Conservation (phyloP, 192 early-diverging fungal species). For the Lobosporangium transversale region DNA sequence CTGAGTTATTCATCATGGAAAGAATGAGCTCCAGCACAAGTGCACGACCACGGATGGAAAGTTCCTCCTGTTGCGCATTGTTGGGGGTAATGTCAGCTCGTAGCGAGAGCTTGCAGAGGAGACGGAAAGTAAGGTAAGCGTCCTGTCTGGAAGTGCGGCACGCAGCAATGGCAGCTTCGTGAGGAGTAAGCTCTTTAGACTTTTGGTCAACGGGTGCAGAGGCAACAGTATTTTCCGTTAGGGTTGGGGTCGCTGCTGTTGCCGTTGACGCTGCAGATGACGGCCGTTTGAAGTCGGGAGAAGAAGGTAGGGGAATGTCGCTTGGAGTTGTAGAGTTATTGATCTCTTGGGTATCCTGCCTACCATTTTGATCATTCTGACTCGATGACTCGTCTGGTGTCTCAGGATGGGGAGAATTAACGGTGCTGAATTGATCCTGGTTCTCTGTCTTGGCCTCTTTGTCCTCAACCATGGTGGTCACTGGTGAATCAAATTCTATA, state of each 20-base stretch:
- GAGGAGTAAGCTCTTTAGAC: conserved; percentile 29
- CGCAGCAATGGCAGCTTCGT: conserved; percentile 18
- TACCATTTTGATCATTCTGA: neutral
- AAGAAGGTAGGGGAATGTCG: conserved; percentile 38
- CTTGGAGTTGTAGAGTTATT: conserved; percentile 5
- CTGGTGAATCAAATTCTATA: neutral
- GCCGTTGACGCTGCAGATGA: too few species aligned
- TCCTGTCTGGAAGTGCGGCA: conserved; percentile 54
- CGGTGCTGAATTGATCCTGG: neutral
- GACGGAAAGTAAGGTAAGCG: conserved; percentile 54
- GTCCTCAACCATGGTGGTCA: neutral
- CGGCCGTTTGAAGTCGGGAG: conserved; percentile 28
- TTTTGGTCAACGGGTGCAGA: conserved; percentile 1
- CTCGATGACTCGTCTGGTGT: neutral
- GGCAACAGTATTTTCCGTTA: conserved; percentile 1
- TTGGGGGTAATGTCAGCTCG: conserved; percentile 33
- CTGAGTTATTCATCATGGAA: conserved; percentile 62
- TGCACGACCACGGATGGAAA: conserved; percentile 53
- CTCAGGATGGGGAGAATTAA: neutral
- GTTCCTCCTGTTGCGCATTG: conserved; percentile 53
- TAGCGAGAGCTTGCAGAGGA: conserved; percentile 56
- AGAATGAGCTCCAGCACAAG: conserved; percentile 57
- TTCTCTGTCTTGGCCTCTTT: neutral
- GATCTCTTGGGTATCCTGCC: neutral
- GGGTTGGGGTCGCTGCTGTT: conserved; percentile 14